These are phyloP conservation scores for Podaxis sp. DNA, from an alignment of 768 basidiomycete genomes.

Conservation along the genomic window DNA sequence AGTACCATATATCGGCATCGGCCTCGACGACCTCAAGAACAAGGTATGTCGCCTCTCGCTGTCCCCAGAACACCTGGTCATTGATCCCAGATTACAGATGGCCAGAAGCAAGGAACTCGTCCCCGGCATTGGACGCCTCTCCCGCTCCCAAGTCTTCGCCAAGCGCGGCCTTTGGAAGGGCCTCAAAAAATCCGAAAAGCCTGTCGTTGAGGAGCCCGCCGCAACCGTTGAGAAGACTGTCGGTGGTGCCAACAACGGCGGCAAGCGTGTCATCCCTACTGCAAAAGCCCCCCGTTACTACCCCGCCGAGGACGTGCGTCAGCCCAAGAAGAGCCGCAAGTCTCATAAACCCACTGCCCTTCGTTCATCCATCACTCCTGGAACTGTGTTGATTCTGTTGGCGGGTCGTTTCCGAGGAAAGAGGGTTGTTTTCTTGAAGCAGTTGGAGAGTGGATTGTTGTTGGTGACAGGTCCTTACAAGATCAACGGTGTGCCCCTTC, in stretches of 20 bases:
- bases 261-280: constrained; percentile 83
- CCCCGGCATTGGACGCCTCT: constrained; percentile 79
- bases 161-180: constrained; percentile 87
- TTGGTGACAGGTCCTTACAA: constrained; percentile 98
- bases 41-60: constrained; percentile 36
- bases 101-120: constrained; percentile 85
- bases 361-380: constrained; percentile 88
- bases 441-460: constrained; percentile 86
- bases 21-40: constrained; percentile 52
- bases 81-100: constrained; percentile 47
- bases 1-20: constrained; percentile 43
- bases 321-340: constrained; percentile 93
- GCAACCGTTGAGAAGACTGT: constrained; percentile 77
- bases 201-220: constrained; percentile 57
- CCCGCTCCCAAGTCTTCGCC: constrained; percentile 77
- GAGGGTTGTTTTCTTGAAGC: constrained; percentile 98
- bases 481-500: constrained; percentile 96
- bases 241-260: constrained; percentile 89
- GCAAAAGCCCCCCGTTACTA: constrained; percentile 88
- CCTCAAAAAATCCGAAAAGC: constrained; percentile 71
- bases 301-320: constrained; percentile 90
- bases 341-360: constrained; percentile 73
- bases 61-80: constrained; percentile 15
- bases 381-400: constrained; percentile 92
- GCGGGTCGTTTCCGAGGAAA: constrained; percentile 98